Evolutionary conservation across 345 rosid species (phyloP), one percentile per base, ranked within the genome.

Genomic region (Psidium guajava): DNA sequence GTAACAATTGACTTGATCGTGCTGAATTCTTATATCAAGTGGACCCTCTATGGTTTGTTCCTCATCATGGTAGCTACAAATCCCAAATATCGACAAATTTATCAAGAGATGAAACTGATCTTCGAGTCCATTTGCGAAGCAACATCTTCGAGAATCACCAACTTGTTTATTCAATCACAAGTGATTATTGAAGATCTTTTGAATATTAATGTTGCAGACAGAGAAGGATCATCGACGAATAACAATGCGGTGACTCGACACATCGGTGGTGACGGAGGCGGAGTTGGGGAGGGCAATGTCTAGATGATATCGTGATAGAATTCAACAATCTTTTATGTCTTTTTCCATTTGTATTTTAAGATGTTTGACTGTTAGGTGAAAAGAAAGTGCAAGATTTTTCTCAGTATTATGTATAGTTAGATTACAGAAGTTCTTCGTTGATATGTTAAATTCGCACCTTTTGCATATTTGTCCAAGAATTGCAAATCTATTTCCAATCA

Each of bases 141-240:
- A 58, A 58, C 32, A 25, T 58, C 16, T n/a, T 58, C 2, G 1
- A 11, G 32, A 1, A 0, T 12, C 16, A 1, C 0, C n/a, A 58
- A 59, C 16, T 14, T 59, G 36, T 13, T 59, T 28, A 59, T 5
- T n/a, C 36, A 6, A 13, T 59, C n/a, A n/a, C 18, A 0, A n/a
- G 36, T 13, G 36, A 12, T 6, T n/a, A n/a, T 59, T 16, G 8
- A 6, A n/a, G 5, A 59, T n/a, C 4, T 27, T 59, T 27, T 59
- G 5, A 3, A n/a, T n/a, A 59, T 14, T 59, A 59, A 59, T 14
- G 73, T 3, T 59, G 20, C 2, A 0, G 0, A 59, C 8, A 32
- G 0, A 59, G 73, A 59, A 59, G 73, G 27, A 59, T 59, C 36
- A n/a, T 59, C 20, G 4, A 59, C 3, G 12, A 56, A 56, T 56